phyloP scores from a whole-genome alignment of 768 basidiomycete genomes.

The Russula brevipes region DNA sequence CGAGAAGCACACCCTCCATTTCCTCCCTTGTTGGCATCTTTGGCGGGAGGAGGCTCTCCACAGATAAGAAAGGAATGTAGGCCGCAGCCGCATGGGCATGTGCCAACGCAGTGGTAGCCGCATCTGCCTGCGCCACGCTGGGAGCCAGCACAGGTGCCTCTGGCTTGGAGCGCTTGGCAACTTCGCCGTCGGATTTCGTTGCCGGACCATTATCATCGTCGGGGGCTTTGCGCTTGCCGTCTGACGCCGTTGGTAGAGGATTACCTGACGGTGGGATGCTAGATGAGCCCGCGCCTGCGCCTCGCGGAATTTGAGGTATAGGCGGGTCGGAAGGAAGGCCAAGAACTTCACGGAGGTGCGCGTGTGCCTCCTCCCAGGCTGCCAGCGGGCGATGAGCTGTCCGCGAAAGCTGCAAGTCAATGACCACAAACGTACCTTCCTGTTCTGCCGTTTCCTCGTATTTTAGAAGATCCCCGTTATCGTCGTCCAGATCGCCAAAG shows the following conservation, averaged over 20 bases:
- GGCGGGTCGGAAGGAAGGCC: conserved; percentile 38
- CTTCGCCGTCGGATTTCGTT: conserved; percentile 30
- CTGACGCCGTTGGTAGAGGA: conserved; percentile 26
- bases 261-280: conserved; percentile 27
- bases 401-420: not conserved
- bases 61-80: conserved; percentile 68
- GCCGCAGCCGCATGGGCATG: conserved; percentile 57
- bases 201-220: conserved; percentile 40
- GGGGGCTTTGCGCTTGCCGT: conserved; percentile 53
- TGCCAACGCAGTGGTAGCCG: conserved; percentile 30
- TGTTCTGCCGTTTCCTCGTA: conserved; percentile 71
- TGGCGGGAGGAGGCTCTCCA: conserved; percentile 69
- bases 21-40: conserved; percentile 70
- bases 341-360: conserved; percentile 17
- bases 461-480: conserved; percentile 56
- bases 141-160: conserved; percentile 22
- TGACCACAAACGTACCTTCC: conserved; percentile 44
- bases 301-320: conserved; percentile 48
- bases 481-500: conserved; percentile 88
- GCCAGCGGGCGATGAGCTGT: not conserved
- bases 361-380: conserved; percentile 13
- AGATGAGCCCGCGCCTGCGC: conserved; percentile 28
- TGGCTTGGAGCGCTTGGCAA: conserved; percentile 33
- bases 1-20: conserved; percentile 72
- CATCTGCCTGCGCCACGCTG: conserved; percentile 12